Evolutionary conservation across 2,329 filamentous ascomycete genomes (phyloP).

Genomic region (Talaromyces sp.): DNA sequence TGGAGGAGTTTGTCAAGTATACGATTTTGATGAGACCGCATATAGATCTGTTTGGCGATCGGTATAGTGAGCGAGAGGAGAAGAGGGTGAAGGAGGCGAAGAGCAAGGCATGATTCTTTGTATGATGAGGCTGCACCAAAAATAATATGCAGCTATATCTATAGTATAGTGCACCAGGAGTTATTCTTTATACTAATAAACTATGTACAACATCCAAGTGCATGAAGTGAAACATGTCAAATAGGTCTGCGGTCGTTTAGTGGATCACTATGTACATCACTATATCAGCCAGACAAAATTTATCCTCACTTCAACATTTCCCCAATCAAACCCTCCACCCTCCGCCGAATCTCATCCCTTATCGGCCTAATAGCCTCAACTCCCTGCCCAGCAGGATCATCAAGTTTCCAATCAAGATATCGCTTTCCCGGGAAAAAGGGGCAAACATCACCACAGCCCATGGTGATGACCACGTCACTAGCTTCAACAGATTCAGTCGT

Average conservation of each 20-base stretch:
- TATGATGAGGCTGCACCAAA: neutral
- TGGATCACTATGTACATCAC: no score
- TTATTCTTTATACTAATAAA: neutral
- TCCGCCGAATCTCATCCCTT: constrained; percentile 24
- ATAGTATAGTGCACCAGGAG: neutral
- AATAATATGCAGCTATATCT: neutral
- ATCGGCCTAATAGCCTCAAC: constrained; percentile 25
- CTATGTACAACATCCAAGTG: neutral
- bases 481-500: constrained; percentile 24
- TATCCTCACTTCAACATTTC: constrained; percentile 12
- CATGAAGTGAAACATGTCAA: neutral
- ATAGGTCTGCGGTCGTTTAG: neutral
- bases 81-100: constrained; percentile 25
- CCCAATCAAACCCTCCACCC: constrained; percentile 22
- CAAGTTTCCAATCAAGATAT: constrained; percentile 28
- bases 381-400: constrained; percentile 27
- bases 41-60: constrained; percentile 59
- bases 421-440: constrained; percentile 28
- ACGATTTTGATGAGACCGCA: constrained; percentile 63
- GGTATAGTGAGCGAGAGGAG: constrained; percentile 57
- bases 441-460: constrained; percentile 30
- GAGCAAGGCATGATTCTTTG: neutral
- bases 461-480: constrained; percentile 28
- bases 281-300: neutral
- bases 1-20: constrained; percentile 70